Conservation (phyloP, 2,329 filamentous ascomycete genomes). For the Verruconis gallopava region DNA sequence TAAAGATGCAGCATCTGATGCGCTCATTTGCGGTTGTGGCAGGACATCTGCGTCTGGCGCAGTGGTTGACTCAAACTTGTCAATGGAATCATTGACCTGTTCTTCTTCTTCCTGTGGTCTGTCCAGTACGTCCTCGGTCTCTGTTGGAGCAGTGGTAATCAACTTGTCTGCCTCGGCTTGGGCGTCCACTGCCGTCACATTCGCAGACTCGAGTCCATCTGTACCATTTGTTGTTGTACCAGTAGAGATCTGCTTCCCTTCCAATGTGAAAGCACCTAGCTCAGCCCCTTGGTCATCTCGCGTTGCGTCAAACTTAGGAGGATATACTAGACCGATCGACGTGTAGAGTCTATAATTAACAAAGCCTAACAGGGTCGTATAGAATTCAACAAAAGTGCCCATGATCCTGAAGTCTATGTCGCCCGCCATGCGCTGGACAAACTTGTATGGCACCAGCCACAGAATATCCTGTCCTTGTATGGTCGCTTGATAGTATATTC, state of each 20-base stretch:
- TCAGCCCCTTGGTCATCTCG: conserved; percentile 87
- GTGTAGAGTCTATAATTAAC: conserved; percentile 95
- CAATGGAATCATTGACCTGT: conserved; percentile 45
- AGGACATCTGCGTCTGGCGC: conserved; percentile 77
- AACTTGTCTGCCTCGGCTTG: conserved; percentile 37
- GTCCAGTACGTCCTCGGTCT: conserved; percentile 7
- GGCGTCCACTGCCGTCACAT: conserved; percentile 24
- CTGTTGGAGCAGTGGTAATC: conserved; percentile 17
- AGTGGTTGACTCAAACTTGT: conserved; percentile 71
- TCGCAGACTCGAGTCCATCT: conserved; percentile 9
- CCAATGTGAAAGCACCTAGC: conserved; percentile 79
- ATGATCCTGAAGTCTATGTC: conserved; percentile 98
- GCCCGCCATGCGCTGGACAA: conserved; percentile 85
- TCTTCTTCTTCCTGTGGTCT: conserved; percentile 29
- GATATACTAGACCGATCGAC: conserved; percentile 81
- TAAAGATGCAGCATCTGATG: conserved; percentile 56
- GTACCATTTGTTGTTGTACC: conserved; percentile 15
- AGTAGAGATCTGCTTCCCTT: conserved; percentile 39
- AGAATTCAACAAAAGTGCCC: conserved; percentile 98
- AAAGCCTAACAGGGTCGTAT: conserved; percentile 90
- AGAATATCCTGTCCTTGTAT: conserved; percentile 94
- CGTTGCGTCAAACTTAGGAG: conserved; percentile 77
- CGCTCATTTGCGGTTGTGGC: conserved; percentile 59
- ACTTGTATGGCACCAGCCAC: conserved; percentile 95
- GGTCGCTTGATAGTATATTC: conserved; percentile 97